Evolutionary conservation across 2,329 filamentous ascomycete species (phyloP).

Genomic region (Diaporthe batatas): DNA sequence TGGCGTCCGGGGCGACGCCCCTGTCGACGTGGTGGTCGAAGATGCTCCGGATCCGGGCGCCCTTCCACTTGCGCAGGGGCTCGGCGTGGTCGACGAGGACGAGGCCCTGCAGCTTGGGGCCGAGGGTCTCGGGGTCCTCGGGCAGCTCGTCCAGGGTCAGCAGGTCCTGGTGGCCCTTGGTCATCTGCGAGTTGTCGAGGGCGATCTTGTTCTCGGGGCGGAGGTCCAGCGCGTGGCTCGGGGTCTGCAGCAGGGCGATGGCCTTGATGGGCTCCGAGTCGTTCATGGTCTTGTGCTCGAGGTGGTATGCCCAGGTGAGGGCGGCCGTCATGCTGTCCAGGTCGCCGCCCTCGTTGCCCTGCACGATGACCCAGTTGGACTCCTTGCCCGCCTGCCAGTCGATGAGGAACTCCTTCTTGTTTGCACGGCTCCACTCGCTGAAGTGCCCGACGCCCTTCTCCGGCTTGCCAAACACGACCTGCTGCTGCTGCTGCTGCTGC

Average conservation of each 20-base stretch:
- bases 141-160: constrained; percentile 62
- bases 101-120: constrained; percentile 58
- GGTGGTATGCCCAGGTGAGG: constrained; percentile 62
- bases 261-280: constrained; percentile 58
- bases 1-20: constrained; percentile 56
- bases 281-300: constrained; percentile 58
- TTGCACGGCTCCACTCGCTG: constrained; percentile 61
- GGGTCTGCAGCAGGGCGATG: constrained; percentile 61
- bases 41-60: constrained; percentile 59
- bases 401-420: constrained; percentile 59
- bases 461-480: constrained; percentile 32
- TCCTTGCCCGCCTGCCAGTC: constrained; percentile 60
- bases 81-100: constrained; percentile 59
- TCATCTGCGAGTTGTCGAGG: constrained; percentile 60
- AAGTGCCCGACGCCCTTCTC: constrained; percentile 59
- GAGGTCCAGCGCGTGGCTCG: constrained; percentile 59
- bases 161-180: constrained; percentile 58
- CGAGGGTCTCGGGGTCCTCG: constrained; percentile 59
- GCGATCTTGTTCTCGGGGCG: constrained; percentile 62
- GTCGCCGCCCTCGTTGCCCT: constrained; percentile 61
- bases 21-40: constrained; percentile 61
- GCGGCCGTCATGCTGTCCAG: constrained; percentile 59
- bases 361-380: constrained; percentile 59
- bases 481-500: constrained; percentile 31
- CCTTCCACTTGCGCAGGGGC: constrained; percentile 58